Base-by-base conservation (phyloP, 805 yeast species). In the Metschnikowia lachancei region DNA sequence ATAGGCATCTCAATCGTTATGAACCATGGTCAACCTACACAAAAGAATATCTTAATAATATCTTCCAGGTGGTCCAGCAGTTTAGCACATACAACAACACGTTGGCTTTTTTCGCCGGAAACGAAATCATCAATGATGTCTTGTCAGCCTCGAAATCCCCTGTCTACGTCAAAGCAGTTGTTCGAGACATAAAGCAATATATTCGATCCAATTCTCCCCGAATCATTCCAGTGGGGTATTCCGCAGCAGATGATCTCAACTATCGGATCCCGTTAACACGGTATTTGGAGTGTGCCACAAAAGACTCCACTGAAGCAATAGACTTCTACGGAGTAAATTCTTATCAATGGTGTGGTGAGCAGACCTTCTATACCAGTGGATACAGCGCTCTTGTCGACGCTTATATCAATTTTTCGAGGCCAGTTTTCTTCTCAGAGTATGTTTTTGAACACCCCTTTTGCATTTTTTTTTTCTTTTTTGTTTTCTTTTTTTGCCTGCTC, bases 21-120 rank as follows among this genome's bases (percentile, higher is more conserved):
- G 96, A 91, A 59, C 98, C 98, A 0, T 90, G 97, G 97, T 82
- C 85, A 14, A 77, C 94, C 0, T 92, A 91, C 63, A 87, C 78
- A 52, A 74, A 70, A 9, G 75, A 69, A 1, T 92, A 92, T 64
- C 61, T 88, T 54, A 78, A 77, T 37, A 96, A 88, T 60, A 80
- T 90, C 4, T 87, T 87, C 63, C 79, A 77, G 59, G 85, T 89
- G 8, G 82, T 89, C 13, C 86, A 88, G 45, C 89, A 86, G 52
- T 92, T 92, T 62, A 74, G 95, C 3, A 74, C 78, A 16, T 92
- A 87, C 66, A 87, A 90, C 66, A 92, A 92, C 65, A 90, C 97
- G 0, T 72, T 92, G 45, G 97, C 88, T 0, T 89, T 83, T 64
- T 88, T 91, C 67, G 95, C 96, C 3, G 97, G 97, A 1, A 90